A percentile compares a stretch with the other conserved stretches of the same genome.
Conservation (phyloP, 2,329 filamentous ascomycete genomes). For the Pseudonectria buxi region DNA sequence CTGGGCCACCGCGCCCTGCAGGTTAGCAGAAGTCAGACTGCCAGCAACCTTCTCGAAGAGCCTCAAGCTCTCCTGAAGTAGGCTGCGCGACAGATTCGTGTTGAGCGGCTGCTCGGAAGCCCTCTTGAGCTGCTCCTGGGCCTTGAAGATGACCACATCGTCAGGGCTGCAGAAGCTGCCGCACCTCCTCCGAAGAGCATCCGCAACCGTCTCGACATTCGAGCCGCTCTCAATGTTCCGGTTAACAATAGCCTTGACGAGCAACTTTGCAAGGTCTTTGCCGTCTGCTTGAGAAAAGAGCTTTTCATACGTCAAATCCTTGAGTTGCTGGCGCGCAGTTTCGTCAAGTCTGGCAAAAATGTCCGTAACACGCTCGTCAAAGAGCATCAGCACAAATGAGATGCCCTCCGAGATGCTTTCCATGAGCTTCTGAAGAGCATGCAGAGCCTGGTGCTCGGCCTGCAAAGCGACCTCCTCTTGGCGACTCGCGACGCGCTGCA, state of each 20-base stretch:
- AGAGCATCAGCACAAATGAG: constrained; percentile 89
- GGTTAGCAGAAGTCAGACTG: constrained; percentile 72
- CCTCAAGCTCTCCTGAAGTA: constrained; percentile 82
- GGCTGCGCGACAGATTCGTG: constrained; percentile 66
- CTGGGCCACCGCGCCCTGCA: constrained; percentile 69
- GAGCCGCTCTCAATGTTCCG: constrained; percentile 94
- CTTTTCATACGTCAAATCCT: constrained; percentile 76
- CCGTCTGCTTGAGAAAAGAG: constrained; percentile 76
- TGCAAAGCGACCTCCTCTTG: constrained; percentile 90
- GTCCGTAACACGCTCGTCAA: constrained; percentile 86
- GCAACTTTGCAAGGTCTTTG: constrained; percentile 82
- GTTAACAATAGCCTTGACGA: constrained; percentile 97
- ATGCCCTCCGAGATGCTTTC: constrained; percentile 92
- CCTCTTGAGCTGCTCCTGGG: constrained; percentile 87
- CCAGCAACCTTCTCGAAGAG: constrained; percentile 85
- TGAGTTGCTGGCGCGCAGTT: constrained; percentile 59
- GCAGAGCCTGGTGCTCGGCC: constrained; percentile 87
- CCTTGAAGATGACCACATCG: constrained; percentile 97
- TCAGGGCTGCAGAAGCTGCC: constrained; percentile 97
- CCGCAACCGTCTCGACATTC: constrained; percentile 94
- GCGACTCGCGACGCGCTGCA: constrained; percentile 70
- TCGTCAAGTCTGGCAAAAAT: constrained; percentile 74
- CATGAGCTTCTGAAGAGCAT: constrained; percentile 78
- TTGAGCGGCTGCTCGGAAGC: constrained; percentile 73
- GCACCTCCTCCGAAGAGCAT: constrained; percentile 84